These are phyloP conservation scores for Aspergillus nidulans DNA, from an alignment of 495 filamentous ascomycete species.

Conservation along the genomic window DNA sequence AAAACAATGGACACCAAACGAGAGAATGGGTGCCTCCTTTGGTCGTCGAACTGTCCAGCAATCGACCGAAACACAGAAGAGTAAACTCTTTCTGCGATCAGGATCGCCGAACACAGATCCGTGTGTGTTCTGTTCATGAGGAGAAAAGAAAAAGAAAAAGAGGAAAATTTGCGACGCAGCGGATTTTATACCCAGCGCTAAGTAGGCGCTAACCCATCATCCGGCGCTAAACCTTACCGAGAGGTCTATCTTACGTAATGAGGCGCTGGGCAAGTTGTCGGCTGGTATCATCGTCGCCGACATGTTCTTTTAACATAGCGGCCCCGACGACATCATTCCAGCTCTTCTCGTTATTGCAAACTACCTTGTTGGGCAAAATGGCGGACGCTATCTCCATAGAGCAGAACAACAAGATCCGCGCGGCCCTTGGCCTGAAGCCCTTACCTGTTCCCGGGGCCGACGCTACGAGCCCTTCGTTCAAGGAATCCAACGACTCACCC, in stretches of 20 bases:
- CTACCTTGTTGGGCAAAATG: constrained; percentile 48
- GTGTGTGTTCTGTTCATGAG: constrained; percentile 47
- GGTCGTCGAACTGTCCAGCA: constrained; percentile 76
- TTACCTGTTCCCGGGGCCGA: constrained; percentile 70
- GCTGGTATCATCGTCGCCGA: background rate
- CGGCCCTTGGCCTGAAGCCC: constrained; percentile 84
- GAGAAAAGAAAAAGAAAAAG: constrained; percentile 35
- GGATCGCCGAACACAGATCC: constrained; percentile 85
- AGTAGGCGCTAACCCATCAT: constrained; percentile 18
- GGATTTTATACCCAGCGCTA: constrained; percentile 29
- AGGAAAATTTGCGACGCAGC: constrained; percentile 20
- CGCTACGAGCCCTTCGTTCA: constrained; percentile 55
- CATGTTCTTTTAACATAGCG: background rate
- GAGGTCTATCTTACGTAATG: constrained; percentile 18
- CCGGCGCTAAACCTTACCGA: constrained; percentile 29
- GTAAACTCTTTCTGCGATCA: constrained; percentile 40
- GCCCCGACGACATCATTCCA: background rate
- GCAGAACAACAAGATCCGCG: constrained; percentile 89
- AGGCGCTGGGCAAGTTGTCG: background rate
- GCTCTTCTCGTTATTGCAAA: background rate
- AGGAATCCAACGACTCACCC: constrained; percentile 40
- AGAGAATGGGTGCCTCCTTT: constrained; percentile 68
- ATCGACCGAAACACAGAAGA: constrained; percentile 62
- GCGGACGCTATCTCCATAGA: constrained; percentile 80
- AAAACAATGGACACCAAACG: constrained; percentile 67